phyloP scores from a whole-genome alignment of 495 filamentous ascomycete species.

The Hypoxylon perforatum region DNA sequence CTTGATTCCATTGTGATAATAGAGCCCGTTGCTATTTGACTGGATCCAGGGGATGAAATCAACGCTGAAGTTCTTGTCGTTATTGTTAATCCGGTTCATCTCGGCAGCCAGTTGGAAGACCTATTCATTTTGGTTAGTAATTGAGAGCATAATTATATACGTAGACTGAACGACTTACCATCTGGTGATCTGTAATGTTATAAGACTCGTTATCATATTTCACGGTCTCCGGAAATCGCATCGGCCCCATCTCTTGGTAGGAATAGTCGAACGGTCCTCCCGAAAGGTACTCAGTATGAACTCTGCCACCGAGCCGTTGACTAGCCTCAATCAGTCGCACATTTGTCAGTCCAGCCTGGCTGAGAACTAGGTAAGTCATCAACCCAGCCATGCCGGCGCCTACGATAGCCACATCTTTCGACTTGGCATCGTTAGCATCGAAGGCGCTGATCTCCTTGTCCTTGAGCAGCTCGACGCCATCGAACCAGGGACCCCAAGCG shows the following conservation, averaged over 20 bases:
- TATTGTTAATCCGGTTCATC: conserved; percentile 67
- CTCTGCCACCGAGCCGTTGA: conserved; percentile 60
- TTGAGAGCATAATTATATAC: conserved; percentile 51
- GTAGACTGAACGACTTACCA: conserved; percentile 48
- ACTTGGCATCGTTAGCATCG: conserved; percentile 65
- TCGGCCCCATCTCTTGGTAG: conserved; percentile 82
- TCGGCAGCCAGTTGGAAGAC: conserved; percentile 70
- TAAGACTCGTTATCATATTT: conserved; percentile 64
- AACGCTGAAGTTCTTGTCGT: conserved; percentile 63
- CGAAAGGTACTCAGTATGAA: conserved; percentile 71
- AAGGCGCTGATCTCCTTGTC: conserved; percentile 62
- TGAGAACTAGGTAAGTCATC: conserved; percentile 61
- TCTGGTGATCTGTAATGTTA: conserved; percentile 66
- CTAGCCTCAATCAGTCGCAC: conserved; percentile 54
- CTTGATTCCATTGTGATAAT: conserved; percentile 63
- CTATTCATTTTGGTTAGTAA: conserved; percentile 26
- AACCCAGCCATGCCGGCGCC: conserved; percentile 77
- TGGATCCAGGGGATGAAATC: conserved; percentile 76
- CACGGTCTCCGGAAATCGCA: conserved; percentile 70
- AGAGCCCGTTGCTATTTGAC: conserved; percentile 61
- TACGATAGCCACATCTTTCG: conserved; percentile 69
- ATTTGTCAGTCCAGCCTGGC: conserved; percentile 53
- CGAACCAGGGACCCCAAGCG: conserved; percentile 74
- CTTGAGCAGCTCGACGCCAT: conserved; percentile 71
- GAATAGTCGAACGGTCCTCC: conserved; percentile 72